phyloP scores from a whole-genome alignment of 176 grass and related monocot species.

The Calamus simplicifolius region DNA sequence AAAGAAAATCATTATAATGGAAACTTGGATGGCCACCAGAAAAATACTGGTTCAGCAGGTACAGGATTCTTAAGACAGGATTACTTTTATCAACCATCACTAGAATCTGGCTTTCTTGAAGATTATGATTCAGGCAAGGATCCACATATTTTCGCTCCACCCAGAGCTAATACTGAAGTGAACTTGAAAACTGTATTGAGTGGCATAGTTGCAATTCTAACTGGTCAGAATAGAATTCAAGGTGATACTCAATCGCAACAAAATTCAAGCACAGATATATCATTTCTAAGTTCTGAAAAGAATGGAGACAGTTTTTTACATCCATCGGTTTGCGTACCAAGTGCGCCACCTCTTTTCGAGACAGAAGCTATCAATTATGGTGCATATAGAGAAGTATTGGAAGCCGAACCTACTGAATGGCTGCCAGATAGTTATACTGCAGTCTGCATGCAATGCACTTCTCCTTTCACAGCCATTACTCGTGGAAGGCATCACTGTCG shows the following conservation, averaged over 20 bases:
- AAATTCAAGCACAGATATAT: conserved; percentile 37
- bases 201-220: conserved; percentile 51
- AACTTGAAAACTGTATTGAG: conserved; percentile 52
- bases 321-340: conserved; percentile 64
- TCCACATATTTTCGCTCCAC: conserved; percentile 10
- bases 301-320: conserved; percentile 59
- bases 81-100: conserved; percentile 6
- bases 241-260: conserved; percentile 18
- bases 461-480: conserved; percentile 59
- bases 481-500: conserved; percentile 77
- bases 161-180: conserved; percentile 30
- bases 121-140: conserved; percentile 27
- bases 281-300: conserved; percentile 50
- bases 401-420: conserved; percentile 80
- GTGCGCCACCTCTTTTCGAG: conserved; percentile 60
- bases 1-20: conserved; percentile 13
- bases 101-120: conserved; percentile 24
- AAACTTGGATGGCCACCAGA: conserved; percentile 24
- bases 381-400: conserved; percentile 42
- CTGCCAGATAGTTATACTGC: conserved; percentile 59
- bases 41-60: conserved; percentile 22
- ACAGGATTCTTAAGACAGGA: conserved; percentile 20
- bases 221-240: conserved; percentile 20
- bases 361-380: conserved; percentile 41
- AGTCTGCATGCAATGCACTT: conserved; percentile 72